phyloP scores from a whole-genome alignment of 2,329 filamentous ascomycete genomes.

The Tolypocladium album region DNA sequence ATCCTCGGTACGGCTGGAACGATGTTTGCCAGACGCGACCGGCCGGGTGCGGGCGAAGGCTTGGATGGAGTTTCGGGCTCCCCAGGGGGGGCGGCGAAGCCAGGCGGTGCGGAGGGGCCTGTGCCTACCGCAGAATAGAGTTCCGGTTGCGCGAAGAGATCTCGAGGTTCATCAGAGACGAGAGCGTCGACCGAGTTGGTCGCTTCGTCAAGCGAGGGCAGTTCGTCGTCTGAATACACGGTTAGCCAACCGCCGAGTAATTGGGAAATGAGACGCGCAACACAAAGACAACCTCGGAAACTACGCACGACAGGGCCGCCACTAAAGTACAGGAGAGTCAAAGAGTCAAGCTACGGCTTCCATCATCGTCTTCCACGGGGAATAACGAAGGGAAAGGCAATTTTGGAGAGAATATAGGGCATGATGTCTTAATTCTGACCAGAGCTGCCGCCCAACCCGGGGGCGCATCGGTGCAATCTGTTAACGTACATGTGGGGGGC shows the following conservation, averaged over 20 bases:
- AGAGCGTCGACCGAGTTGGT: constrained; percentile 56
- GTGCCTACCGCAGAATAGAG: constrained; percentile 2
- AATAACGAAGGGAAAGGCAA: constrained; percentile 22
- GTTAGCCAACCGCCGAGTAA: constrained; percentile 27
- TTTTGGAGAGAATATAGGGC: constrained; percentile 25
- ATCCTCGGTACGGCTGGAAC: constrained; percentile 15
- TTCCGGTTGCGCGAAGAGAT: constrained; percentile 4
- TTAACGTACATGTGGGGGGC: constrained; percentile 56
- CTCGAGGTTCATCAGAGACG: constrained; percentile 46
- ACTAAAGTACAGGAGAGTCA: constrained; percentile 2
- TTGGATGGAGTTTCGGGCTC: constrained; percentile 9
- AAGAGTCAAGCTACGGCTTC: constrained; percentile 41
- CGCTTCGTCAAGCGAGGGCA: constrained; percentile 50
- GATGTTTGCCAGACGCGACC: constrained; percentile 10
- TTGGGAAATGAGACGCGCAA: constrained; percentile 8
- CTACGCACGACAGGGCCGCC: not conserved
- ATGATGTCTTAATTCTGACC: constrained; percentile 31
- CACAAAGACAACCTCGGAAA: constrained; percentile 9
- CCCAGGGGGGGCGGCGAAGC: constrained; percentile 14
- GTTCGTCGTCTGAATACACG: constrained; percentile 47
- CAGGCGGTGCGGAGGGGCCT: constrained; percentile 18
- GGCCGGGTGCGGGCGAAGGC: constrained; percentile 9
- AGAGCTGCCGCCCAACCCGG: constrained; percentile 20
- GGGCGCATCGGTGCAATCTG: constrained; percentile 22
- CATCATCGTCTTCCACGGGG: constrained; percentile 52